Base-by-base conservation (phyloP, 768 basidiomycete genomes). In the Punctularia strigosozonata region DNA sequence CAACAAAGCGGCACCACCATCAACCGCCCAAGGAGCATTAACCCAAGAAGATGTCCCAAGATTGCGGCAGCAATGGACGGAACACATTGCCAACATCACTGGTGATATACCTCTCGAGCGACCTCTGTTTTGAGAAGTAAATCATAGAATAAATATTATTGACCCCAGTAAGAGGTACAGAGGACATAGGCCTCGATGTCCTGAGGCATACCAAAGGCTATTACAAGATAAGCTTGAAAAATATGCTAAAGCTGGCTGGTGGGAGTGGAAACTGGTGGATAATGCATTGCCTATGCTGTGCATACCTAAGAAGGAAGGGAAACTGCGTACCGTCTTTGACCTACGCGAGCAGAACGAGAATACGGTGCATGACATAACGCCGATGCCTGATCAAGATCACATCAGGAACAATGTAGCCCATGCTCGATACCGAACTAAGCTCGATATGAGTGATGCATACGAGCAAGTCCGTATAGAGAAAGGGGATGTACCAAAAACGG, bases 401-500 rank as follows among this genome's bases (percentile, higher is more conserved):
- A 66, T 71, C 0, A 37, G 44, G 1, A 39, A 43, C 6, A 57
- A 62, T 35, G 60, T 68, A 0, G 58, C 63, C 0, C 22, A 50
- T n/a, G 58, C 46, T 0, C 54, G 46, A 21, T 50, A 46, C 24
- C 37, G 61, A 2, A 62, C 64, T 2, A 67, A 64, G 25, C 61
- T 71, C 4, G 60, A 71, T 35, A 34, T 65, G 19, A 51, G 54
- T 2, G 58, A 67, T 36, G 61, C 64, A 0, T 71, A 65, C 43
- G 59, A 70, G 40, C 68, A 70, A 39, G 55, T 69, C 0, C 50
- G 56, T 0, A 44, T 69, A 1, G 33, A 40, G 0, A 23, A 41
- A 0, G 48, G 53, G 4, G 58, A 67, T 26, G 46, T 68, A 0
- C 30, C 25, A 1, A 56, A 61, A 0, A 61, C 57, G 0, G 56